Conservation (phyloP, 2,329 filamentous ascomycete species). For the Colletotrichum cereale region DNA sequence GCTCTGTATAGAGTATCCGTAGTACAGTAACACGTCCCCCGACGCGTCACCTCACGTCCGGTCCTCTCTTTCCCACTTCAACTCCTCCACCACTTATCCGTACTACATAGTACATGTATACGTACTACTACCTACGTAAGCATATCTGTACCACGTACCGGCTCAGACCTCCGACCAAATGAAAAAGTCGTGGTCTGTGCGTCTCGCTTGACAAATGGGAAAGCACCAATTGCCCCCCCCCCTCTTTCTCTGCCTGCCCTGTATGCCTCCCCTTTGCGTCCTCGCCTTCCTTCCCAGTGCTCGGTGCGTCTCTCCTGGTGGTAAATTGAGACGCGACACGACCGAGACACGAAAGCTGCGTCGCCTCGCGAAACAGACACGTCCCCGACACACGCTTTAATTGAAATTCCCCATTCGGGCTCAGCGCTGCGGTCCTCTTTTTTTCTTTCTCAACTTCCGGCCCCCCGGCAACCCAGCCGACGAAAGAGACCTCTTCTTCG, state of each 20-base stretch:
- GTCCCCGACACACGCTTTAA: constrained; percentile 45
- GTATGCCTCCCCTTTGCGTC: neutral
- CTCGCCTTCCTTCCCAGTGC: neutral
- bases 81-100: too few relatives aligned
- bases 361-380: constrained; percentile 60
- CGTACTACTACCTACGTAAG: too few relatives aligned
- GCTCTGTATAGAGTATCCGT: too few relatives aligned
- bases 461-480: constrained; percentile 31
- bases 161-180: neutral
- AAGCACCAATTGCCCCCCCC: constrained; percentile 13
- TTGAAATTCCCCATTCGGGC: constrained; percentile 41
- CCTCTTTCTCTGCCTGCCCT: neutral
- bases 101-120: too few relatives aligned
- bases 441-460: constrained; percentile 17
- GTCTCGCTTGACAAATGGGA: constrained; percentile 22
- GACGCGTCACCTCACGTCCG: constrained; percentile 36
- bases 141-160: neutral
- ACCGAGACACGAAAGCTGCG: constrained; percentile 52
- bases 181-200: too few relatives aligned
- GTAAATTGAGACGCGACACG: constrained; percentile 46
- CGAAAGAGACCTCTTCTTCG: constrained; percentile 5
- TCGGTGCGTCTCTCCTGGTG: too few relatives aligned
- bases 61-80: neutral
- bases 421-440: constrained; percentile 26
- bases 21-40: neutral